Evolutionary conservation across 2,329 filamentous ascomycete genomes (phyloP), one percentile per base, ranked within the genome.

Genomic region (Xylariales sp.): DNA sequence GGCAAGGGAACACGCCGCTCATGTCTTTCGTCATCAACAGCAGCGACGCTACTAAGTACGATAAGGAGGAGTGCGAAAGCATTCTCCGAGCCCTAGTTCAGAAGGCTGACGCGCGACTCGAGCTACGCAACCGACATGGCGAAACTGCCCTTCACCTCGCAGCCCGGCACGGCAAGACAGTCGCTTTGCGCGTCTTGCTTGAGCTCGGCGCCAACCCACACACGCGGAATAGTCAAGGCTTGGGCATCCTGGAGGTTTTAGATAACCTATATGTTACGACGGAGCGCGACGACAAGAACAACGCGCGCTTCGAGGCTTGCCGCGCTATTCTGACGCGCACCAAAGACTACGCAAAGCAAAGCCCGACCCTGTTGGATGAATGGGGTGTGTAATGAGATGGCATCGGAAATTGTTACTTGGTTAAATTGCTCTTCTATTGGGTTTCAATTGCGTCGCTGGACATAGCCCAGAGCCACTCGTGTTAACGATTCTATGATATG

Each of bases 71-170:
- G 0, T 82, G 85, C 1, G 79, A 80, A 8, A 68, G 74, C 3
- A 83, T 87, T 6, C 75, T 88, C 4, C 76, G 80, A 59, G 72
- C 78, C 0, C 80, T 89, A 0, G 70, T 86, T 34, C 23, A 59
- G 18, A 65, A 75, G 0, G 75, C 74, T 0, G 83, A 84, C 0
- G 85, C 84, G 0, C 75, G 81, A 1, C 70, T 87, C 3, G 79
- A 87, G 63, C 83, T 81, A 5, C 83, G 86, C 34, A 89, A 88
- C 73, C 79, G 85, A 3, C 76, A 79, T 0, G 86, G 86, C 48
- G 86, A 89, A 76, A 88, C 86, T 0, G 82, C 86, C 0, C 78
- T 88, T 34, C 84, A 87, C 46, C 73, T 89, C 8, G 86, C 86
- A 0, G 85, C 85, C 1, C 81, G 85, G 2, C 79, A 83, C 23